A percentile compares a stretch with the other conserved stretches of the same genome.
phyloP scores from a whole-genome alignment of 2,329 filamentous ascomycete species.

The Torrubiella hemipterigena region DNA sequence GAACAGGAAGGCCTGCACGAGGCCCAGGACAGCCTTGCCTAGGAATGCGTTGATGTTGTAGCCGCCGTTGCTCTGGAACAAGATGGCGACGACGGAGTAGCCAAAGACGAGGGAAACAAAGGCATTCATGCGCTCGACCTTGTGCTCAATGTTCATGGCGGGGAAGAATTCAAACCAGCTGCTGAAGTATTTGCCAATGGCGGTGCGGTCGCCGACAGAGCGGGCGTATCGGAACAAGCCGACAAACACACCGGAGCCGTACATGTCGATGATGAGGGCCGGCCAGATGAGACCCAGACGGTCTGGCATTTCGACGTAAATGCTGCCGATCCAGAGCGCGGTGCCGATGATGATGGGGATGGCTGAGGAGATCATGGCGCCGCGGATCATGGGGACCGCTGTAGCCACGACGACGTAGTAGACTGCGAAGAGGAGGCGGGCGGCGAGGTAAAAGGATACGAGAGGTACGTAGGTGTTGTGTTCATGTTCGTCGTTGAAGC shows the following conservation, averaged over 20 bases:
- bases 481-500: constrained; percentile 30
- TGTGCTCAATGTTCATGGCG: constrained; percentile 54
- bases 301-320: constrained; percentile 41
- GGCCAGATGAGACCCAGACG: constrained; percentile 44
- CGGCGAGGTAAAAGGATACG: constrained; percentile 47
- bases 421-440: constrained; percentile 38
- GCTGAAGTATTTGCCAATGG: constrained; percentile 14
- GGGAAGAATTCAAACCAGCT: constrained; percentile 45
- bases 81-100: constrained; percentile 48
- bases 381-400: constrained; percentile 44
- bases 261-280: constrained; percentile 42
- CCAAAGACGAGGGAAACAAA: constrained; percentile 55
- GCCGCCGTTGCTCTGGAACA: constrained; percentile 40
- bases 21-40: constrained; percentile 47
- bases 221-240: constrained; percentile 21
- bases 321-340: constrained; percentile 47
- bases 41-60: constrained; percentile 42
- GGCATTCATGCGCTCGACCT: constrained; percentile 50
- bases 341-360: constrained; percentile 31
- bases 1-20: constrained; percentile 45
- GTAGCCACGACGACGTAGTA: constrained; percentile 33
- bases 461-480: constrained; percentile 44
- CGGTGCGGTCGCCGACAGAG: constrained; percentile 9
- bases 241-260: constrained; percentile 30
- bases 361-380: constrained; percentile 38